Conservation (phyloP, 2,329 filamentous ascomycete genomes). For the Raffaelea deltoideospora region DNA sequence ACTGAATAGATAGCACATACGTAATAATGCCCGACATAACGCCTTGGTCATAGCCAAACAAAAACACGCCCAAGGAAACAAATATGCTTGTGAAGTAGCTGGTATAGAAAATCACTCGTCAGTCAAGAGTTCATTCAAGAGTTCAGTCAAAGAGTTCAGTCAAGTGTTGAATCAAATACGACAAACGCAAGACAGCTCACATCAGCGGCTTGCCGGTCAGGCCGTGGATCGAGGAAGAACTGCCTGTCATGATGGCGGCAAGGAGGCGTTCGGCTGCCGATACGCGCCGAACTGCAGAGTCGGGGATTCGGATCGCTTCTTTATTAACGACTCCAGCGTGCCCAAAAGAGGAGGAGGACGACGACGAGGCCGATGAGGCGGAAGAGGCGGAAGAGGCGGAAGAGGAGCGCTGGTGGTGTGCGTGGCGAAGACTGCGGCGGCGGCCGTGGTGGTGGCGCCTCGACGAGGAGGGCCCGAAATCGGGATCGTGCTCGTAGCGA, state of each 20-base stretch:
- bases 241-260: conserved; percentile 73
- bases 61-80: conserved; percentile 71
- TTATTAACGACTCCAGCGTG: conserved; percentile 37
- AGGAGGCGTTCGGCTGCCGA: conserved; percentile 55
- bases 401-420: conserved; percentile 5
- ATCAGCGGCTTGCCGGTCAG: conserved; percentile 90
- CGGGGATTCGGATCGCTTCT: conserved; percentile 73
- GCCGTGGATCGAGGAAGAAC: conserved; percentile 66
- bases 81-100: conserved; percentile 94
- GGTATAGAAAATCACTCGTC: conserved; percentile 3
- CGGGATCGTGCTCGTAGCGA: conserved; percentile 43
- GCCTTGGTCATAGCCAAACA: conserved; percentile 82
- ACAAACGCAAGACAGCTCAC: conserved; percentile 24
- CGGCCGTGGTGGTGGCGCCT: conserved; percentile 4
- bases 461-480: conserved; percentile 5
- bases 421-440: conserved; percentile 11
- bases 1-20: conserved; percentile 27
- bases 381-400: too few species aligned
- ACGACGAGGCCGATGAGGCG: conserved; percentile 2
- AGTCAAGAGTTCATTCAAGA: too few species aligned
- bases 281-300: conserved; percentile 46
- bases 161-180: too few species aligned
- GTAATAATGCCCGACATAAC: conserved; percentile 67
- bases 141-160: too few species aligned
- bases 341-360: conserved; percentile 9